phyloP scores from a whole-genome alignment of 2,329 filamentous ascomycete genomes.

The Diaporthe capsici region DNA sequence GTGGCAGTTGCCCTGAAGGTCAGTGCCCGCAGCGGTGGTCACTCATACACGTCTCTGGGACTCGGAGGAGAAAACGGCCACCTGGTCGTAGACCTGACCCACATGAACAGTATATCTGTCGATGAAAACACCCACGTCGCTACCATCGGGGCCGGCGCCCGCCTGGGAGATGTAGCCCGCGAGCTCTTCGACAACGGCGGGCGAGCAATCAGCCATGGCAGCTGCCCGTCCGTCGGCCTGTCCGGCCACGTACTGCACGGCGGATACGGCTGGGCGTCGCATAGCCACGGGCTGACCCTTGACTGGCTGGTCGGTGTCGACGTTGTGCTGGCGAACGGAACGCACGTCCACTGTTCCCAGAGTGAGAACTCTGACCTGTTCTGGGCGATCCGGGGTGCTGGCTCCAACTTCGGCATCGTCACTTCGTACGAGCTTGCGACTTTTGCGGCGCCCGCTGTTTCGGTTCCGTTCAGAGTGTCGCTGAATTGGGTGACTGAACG shows the following conservation, averaged over 20 bases:
- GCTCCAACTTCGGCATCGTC: conserved; percentile 57
- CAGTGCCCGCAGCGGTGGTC: conserved; percentile 64
- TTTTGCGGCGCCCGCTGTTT: conserved; percentile 52
- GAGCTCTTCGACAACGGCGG: conserved; percentile 55
- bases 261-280: conserved; percentile 56
- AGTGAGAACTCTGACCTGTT: conserved; percentile 57
- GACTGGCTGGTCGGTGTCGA: conserved; percentile 55
- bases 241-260: conserved; percentile 58
- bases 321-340: conserved; percentile 56
- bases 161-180: conserved; percentile 62
- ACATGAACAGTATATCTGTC: conserved; percentile 59
- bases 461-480: conserved; percentile 51
- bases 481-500: conserved; percentile 49
- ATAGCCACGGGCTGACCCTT: conserved; percentile 52
- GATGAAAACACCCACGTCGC: conserved; percentile 57
- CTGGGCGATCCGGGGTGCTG: conserved; percentile 59
- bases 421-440: conserved; percentile 57
- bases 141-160: conserved; percentile 62
- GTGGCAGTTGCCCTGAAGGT: conserved; percentile 58
- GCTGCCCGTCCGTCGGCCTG: conserved; percentile 63
- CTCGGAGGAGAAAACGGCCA: conserved; percentile 64
- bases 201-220: conserved; percentile 64
- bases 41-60: conserved; percentile 65
- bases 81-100: conserved; percentile 62
- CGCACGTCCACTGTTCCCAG: conserved; percentile 51